Conservation (phyloP, 306 rosid species). For the Fragaria vesca region DNA sequence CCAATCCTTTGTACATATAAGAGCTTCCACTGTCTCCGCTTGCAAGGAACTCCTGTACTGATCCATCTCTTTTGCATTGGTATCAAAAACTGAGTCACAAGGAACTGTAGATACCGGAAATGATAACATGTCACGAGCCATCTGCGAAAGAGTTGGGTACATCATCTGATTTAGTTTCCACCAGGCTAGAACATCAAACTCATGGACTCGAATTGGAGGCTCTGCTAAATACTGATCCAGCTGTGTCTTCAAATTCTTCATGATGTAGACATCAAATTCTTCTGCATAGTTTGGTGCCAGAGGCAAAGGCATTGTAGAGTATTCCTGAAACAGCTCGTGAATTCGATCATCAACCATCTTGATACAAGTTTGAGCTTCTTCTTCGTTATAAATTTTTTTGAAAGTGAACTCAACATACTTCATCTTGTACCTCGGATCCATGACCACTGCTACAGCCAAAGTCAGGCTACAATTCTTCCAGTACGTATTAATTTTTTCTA, state of each 20-base stretch:
- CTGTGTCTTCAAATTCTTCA: conserved; percentile 83
- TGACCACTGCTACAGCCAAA: conserved; percentile 79
- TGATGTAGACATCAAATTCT: conserved; percentile 79
- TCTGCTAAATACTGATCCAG: conserved; percentile 89
- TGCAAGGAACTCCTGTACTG: conserved; percentile 63
- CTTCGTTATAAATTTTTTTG: conserved; percentile 58
- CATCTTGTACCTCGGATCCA: conserved; percentile 98
- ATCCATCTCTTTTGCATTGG: conserved; percentile 66
- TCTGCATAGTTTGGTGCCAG: conserved; percentile 73
- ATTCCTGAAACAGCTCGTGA: conserved; percentile 83
- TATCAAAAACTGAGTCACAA: conserved; percentile 56
- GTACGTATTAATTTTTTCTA: conserved; percentile 61
- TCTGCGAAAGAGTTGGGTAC: conserved; percentile 88
- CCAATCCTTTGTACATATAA: conserved; percentile 94
- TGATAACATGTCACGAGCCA: conserved; percentile 83
- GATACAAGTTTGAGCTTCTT: conserved; percentile 53
- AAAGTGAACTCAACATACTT: conserved; percentile 93
- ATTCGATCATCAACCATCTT: conserved; percentile 78
- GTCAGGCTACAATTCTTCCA: conserved; percentile 77
- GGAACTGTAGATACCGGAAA: conserved; percentile 67
- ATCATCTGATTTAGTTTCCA: conserved; percentile 81
- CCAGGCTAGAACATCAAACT: conserved; percentile 81
- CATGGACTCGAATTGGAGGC: conserved; percentile 66
- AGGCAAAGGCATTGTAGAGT: conserved; percentile 66
- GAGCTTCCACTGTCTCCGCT: conserved; percentile 86